Evolutionary conservation across 768 basidiomycete genomes (phyloP), one percentile per base, ranked within the genome.

Genomic region (Auriculariales sp.): DNA sequence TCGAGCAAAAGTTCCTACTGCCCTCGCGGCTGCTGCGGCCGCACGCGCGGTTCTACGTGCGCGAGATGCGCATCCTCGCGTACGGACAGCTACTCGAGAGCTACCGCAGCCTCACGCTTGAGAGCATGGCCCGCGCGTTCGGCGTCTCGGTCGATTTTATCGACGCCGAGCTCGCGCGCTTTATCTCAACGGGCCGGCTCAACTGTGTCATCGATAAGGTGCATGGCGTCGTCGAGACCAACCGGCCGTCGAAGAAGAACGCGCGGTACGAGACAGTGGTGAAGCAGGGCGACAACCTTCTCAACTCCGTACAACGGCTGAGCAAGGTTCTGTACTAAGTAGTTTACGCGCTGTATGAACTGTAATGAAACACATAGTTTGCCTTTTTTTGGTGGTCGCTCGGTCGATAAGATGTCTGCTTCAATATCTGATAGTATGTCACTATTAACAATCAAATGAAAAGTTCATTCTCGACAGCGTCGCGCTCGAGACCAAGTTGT

Each of bases 31-130:
- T 92, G 52, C 76, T 98, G 44, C 74, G 81, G 2, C 85, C 83
- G 0, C 95, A 98, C 62, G 74, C 89, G 0, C 78, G 87, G 6
- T 94, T 72, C 68, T 97, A 95, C 63, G 74, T 92, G 28, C 83
- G 94, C 51, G 94, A 97, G 64, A 91, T 97, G 88, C 81, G 95
- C 29, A 91, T 98, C 55, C 78, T 85, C 17, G 92, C 93, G 1
- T 98, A 95, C 66, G 68, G 73, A 25, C 94, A 98, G 59, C 71
- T 97, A 3, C 71, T 99, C n/a, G 89, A 97, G 62, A 81, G 77
- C 9, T 99, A 98, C 62, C 75, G 83, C 31, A 86, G 82, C 50
- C 71, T 98, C 36, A 97, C 94, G 1, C 69, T 99, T 19, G 83
- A 91, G 47, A 88, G 85, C 57, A 74, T 98, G 54, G 76, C 79